A percentile compares a stretch with the other conserved stretches of the same genome.
These are phyloP conservation scores for Phytopythium mirpurense DNA, from an alignment of 352 stramenopile genomes.

Conservation along the genomic window DNA sequence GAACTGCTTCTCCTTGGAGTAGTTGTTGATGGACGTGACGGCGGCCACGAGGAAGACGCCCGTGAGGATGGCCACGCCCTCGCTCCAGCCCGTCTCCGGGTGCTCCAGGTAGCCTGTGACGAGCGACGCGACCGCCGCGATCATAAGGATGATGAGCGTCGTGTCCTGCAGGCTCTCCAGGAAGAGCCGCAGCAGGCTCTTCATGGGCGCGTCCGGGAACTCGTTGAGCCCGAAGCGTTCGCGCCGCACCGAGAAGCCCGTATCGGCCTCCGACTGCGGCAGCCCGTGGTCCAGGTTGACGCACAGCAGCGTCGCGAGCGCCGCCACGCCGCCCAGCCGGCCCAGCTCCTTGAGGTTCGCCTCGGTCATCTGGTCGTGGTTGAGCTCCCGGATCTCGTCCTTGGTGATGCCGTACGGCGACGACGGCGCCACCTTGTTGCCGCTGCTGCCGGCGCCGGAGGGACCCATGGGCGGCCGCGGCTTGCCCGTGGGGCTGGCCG, in stretches of 20 bases:
- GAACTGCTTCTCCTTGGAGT: conserved; percentile 93
- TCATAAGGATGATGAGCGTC: conserved; percentile 88
- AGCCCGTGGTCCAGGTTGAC: conserved; percentile 67
- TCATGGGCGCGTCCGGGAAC: conserved; percentile 78
- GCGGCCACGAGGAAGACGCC: conserved; percentile 93
- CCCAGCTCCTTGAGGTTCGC: conserved; percentile 53
- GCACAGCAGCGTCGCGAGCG: conserved; percentile 55
- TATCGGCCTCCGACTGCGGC: conserved; percentile 53
- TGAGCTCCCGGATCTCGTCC: conserved; percentile 61
- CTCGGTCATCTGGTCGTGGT: conserved; percentile 83
- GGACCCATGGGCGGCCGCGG: conserved; percentile 15
- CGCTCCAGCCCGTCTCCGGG: conserved; percentile 87
- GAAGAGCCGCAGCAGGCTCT: conserved; percentile 74
- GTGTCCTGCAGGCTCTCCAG: conserved; percentile 88
- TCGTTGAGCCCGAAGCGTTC: conserved; percentile 58
- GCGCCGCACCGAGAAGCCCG: conserved; percentile 39
- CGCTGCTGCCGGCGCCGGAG: conserved; percentile 12
- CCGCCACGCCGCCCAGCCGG: conserved; percentile 49
- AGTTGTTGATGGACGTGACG: conserved; percentile 95
- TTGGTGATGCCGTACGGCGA: conserved; percentile 69
- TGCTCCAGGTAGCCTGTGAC: conserved; percentile 78
- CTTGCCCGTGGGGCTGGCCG: conserved; percentile 17
- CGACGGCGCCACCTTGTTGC: conserved; percentile 63
- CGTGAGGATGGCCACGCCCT: conserved; percentile 92
- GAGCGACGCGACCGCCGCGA: conserved; percentile 81